Evolutionary conservation across 148 eudicot genomes (phyloP).

Genomic region (Gaultheria prostrata): DNA sequence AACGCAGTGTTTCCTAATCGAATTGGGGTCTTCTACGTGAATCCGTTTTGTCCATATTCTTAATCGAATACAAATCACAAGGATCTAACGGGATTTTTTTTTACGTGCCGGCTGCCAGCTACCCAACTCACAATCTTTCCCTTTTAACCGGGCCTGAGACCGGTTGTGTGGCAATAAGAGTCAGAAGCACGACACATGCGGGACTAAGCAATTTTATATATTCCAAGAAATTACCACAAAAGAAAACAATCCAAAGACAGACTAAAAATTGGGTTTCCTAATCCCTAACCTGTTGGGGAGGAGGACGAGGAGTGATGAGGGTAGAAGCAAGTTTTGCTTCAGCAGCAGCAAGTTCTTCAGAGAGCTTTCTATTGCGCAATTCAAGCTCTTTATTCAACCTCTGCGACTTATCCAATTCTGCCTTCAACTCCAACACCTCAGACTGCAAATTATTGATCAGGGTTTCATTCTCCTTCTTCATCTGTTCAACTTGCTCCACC

Average conservation of each 20-base stretch:
- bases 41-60: not conserved
- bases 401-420: conserved; percentile 18
- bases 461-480: conserved; percentile 12
- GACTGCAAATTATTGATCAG: conserved; percentile 20
- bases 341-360: conserved; percentile 20
- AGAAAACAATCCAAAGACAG: not conserved
- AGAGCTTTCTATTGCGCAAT: conserved; percentile 15
- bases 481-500: conserved; percentile 1
- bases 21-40: too few relatives aligned
- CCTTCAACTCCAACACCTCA: conserved; percentile 20
- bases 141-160: not conserved
- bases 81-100: not conserved
- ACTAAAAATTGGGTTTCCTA: not conserved
- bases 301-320: not conserved
- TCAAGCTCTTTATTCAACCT: conserved; percentile 24
- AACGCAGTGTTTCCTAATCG: not conserved
- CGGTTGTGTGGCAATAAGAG: not conserved
- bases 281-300: conserved; percentile 9
- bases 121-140: too few relatives aligned
- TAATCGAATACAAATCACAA: not conserved
- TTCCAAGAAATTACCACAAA: not conserved
- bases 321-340: conserved; percentile 16
- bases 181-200: not conserved
- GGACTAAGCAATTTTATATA: not conserved
- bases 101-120: not conserved